phyloP scores from a whole-genome alignment of 805 yeast species.

The Nakazawaea holstii region DNA sequence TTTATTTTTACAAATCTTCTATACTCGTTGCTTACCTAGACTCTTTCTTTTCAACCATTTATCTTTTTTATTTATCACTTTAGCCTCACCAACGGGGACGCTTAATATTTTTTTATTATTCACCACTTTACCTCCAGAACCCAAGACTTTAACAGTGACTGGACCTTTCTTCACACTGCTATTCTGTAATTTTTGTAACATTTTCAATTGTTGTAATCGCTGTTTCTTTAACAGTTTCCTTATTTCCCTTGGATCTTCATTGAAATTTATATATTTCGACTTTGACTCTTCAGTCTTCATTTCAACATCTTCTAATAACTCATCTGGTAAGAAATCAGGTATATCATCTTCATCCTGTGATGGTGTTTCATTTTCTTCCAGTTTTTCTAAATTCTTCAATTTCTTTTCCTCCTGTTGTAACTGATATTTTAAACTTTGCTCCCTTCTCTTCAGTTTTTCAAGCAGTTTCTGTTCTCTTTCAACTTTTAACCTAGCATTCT shows the following conservation, averaged over 20 bases:
- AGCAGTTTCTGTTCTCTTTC: conserved; percentile 19
- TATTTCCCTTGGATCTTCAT: conserved; percentile 9
- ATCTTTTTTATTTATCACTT: conserved; percentile 10
- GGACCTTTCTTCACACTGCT: conserved; percentile 31
- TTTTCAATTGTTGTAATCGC: conserved; percentile 23
- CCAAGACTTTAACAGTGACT: conserved; percentile 32
- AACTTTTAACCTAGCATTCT: conserved; percentile 10
- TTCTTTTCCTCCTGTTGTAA: conserved; percentile 28
- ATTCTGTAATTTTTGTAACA: conserved; percentile 25
- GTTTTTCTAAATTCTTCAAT: conserved; percentile 11
- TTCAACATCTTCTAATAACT: conserved; percentile 28
- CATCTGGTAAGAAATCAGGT: conserved; percentile 34
- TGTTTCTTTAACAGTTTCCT: conserved; percentile 14
- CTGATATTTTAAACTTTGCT: conserved; percentile 19
- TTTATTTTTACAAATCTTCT: neutral
- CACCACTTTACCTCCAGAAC: conserved; percentile 11
- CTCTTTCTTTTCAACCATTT: conserved; percentile 15
- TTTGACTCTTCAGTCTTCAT: neutral
- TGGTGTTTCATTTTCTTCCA: neutral
- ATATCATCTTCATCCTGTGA: conserved; percentile 16
- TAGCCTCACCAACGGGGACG: conserved; percentile 19
- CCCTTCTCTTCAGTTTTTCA: conserved; percentile 29
- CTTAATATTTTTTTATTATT: conserved; percentile 8
- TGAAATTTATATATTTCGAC: conserved; percentile 5
- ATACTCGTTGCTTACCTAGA: conserved; percentile 7